Evolutionary conservation across 495 filamentous ascomycete species (phyloP).

Genomic region (Penicillium desertorum): DNA sequence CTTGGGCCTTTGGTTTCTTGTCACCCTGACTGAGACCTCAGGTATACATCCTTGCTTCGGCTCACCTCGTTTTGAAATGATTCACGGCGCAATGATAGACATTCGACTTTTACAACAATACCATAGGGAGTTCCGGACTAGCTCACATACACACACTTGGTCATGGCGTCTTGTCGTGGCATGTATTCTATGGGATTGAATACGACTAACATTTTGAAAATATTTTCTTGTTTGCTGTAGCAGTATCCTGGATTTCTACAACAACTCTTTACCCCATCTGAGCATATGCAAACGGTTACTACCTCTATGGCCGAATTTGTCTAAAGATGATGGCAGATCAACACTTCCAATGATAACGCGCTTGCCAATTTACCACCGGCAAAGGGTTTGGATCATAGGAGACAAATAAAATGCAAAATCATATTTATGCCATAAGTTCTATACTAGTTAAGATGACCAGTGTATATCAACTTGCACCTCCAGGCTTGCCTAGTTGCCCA

Average conservation of each 20-base stretch:
- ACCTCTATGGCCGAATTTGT: slow-evolving; percentile 61
- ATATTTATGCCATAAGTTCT: neutral
- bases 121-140: slow-evolving; percentile 17
- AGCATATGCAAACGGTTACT: slow-evolving; percentile 57
- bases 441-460: no score
- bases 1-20: slow-evolving; percentile 2
- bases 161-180: slow-evolving; percentile 3
- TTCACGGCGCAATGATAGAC: slow-evolving; percentile 23
- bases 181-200: slow-evolving; percentile 11
- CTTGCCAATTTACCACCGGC: slow-evolving; percentile 1
- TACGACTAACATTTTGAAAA: neutral
- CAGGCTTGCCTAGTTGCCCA: no score
- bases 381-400: slow-evolving; percentile 8
- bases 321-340: slow-evolving; percentile 78
- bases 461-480: neutral
- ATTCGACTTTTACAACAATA: slow-evolving; percentile 1
- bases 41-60: neutral
- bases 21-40: neutral
- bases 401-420: neutral
- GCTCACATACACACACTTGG: slow-evolving; percentile 4
- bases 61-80: slow-evolving; percentile 7
- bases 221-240: neutral
- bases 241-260: neutral
- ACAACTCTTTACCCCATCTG: slow-evolving; percentile 35
- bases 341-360: slow-evolving; percentile 9